These are phyloP conservation scores for Immersiella caudata DNA, from an alignment of 495 filamentous ascomycete species.

Conservation along the genomic window DNA sequence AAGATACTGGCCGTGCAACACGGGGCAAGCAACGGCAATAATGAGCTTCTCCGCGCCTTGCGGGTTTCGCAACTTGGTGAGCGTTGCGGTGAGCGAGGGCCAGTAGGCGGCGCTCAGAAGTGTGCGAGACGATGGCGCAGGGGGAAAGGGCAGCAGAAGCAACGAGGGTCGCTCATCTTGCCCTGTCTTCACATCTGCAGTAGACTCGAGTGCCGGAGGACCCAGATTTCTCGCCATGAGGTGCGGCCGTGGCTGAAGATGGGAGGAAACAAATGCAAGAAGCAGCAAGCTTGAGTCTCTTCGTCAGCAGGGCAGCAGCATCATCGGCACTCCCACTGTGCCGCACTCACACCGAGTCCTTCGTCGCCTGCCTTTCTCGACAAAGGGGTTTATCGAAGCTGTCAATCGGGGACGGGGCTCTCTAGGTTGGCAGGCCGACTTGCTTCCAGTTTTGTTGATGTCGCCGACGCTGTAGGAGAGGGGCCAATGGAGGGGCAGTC, in stretches of 20 bases:
- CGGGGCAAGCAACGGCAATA: constrained; percentile 56
- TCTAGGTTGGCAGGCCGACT: background rate
- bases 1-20: constrained; percentile 47
- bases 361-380: no score
- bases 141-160: constrained; percentile 61
- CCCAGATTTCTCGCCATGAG: background rate
- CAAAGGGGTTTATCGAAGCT: no score
- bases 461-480: background rate
- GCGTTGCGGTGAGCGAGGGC: constrained; percentile 52
- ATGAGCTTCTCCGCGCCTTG: constrained; percentile 50
- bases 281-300: background rate
- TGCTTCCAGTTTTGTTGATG: background rate
- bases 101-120: constrained; percentile 60
- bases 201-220: background rate
- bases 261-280: background rate
- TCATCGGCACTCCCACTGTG: background rate
- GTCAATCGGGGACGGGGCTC: background rate
- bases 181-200: constrained; percentile 8
- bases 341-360: background rate
- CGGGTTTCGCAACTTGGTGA: constrained; percentile 47
- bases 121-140: constrained; percentile 47
- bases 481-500: background rate
- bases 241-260: background rate
- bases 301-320: background rate
- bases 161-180: constrained; percentile 49